Conservation (phyloP, 2,329 filamentous ascomycete species). For the Xylariaceae sp. region DNA sequence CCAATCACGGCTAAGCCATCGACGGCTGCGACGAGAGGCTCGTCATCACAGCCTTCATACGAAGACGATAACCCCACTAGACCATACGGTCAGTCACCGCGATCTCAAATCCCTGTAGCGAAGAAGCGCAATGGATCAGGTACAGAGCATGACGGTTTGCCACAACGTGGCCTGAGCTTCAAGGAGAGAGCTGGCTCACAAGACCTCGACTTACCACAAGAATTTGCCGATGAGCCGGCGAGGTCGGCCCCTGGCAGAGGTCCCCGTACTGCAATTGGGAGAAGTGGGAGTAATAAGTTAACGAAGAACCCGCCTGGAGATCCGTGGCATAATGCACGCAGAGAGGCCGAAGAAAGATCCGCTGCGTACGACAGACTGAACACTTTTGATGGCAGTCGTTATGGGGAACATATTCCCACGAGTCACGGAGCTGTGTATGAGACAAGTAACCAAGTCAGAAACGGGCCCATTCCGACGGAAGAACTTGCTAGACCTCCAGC, state of each 20-base stretch:
- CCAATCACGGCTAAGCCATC: conserved; percentile 25
- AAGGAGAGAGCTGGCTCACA: conserved; percentile 52
- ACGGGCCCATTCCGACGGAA: conserved; percentile 12
- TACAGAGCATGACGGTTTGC: conserved; percentile 32
- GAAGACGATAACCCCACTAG: too few species aligned
- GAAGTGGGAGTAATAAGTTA: conserved; percentile 55
- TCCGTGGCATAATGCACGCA: conserved; percentile 40
- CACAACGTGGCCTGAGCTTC: conserved; percentile 56
- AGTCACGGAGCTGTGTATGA: conserved; percentile 3
- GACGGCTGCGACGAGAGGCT: conserved; percentile 27
- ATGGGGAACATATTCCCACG: conserved; percentile 2
- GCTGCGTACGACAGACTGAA: conserved; percentile 25
- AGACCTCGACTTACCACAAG: conserved; percentile 35
- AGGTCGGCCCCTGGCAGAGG: conserved; percentile 27
- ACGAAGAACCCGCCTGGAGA: conserved; percentile 56
- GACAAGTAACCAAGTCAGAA: conserved; percentile 12
- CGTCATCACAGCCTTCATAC: conserved; percentile 7
- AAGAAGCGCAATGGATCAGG: conserved; percentile 22
- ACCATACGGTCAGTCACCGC: conserved; percentile 24
- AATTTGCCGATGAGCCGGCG: conserved; percentile 25
- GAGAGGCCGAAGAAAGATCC: conserved; percentile 40
- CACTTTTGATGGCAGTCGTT: conserved; percentile 1
- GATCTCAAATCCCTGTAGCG: conserved; percentile 25
- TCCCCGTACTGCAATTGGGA: conserved; percentile 33
- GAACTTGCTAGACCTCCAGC: conserved; percentile 22